These are phyloP conservation scores for Aspergillus hortae DNA, from an alignment of 2,329 filamentous ascomycete species.

Conservation along the genomic window DNA sequence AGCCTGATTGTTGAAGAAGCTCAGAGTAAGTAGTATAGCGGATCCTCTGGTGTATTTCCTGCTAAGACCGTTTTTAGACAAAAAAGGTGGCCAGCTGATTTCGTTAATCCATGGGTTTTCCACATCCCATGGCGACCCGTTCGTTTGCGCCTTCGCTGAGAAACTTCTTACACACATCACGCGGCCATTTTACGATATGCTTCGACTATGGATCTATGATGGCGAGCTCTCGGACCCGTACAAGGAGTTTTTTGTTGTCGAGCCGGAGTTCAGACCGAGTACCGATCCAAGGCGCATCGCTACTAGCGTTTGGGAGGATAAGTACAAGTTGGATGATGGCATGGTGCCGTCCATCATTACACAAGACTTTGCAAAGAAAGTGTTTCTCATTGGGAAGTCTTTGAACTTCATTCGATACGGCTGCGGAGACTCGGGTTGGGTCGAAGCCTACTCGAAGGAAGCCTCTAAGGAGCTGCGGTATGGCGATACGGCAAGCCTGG, in stretches of 20 bases:
- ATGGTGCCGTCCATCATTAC: slow-evolving; percentile 95
- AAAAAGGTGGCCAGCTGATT: slow-evolving; percentile 87
- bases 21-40: slow-evolving; percentile 52
- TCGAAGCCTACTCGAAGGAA: slow-evolving; percentile 89
- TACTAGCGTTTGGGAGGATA: slow-evolving; percentile 96
- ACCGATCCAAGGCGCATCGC: slow-evolving; percentile 52
- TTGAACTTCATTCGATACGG: slow-evolving; percentile 97
- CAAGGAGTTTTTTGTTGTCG: slow-evolving; percentile 88
- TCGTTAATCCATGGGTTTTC: slow-evolving; percentile 91
- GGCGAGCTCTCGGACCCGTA: slow-evolving; percentile 97
- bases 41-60: not conserved
- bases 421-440: slow-evolving; percentile 90
- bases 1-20: slow-evolving; percentile 92
- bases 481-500: slow-evolving; percentile 86
- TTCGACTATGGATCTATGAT: slow-evolving; percentile 96
- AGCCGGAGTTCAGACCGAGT: slow-evolving; percentile 62
- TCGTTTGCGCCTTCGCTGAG: slow-evolving; percentile 90
- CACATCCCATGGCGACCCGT: slow-evolving; percentile 89
- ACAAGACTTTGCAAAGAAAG: slow-evolving; percentile 88
- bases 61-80: slow-evolving; percentile 35
- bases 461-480: slow-evolving; percentile 90
- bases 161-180: slow-evolving; percentile 82
- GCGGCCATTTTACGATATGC: slow-evolving; percentile 91
- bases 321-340: slow-evolving; percentile 78
- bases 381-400: slow-evolving; percentile 96